A percentile compares a stretch with the other conserved stretches of the same genome.
These are phyloP conservation scores for Phyllosticta citriasiana DNA, from an alignment of 2,329 filamentous ascomycete genomes.

Conservation along the genomic window DNA sequence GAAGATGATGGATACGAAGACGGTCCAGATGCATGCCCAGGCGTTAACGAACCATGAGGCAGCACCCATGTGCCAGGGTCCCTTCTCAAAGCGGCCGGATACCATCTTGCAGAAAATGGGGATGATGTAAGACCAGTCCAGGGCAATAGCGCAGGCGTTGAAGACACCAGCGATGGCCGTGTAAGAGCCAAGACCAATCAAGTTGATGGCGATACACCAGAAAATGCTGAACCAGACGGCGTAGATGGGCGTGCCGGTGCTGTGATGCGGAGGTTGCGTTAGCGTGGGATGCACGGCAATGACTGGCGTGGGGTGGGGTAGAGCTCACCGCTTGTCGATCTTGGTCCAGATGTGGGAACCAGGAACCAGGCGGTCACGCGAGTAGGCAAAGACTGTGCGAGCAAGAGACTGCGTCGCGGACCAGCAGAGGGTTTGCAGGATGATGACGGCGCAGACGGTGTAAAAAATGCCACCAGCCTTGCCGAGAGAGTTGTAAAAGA, in stretches of 20 bases:
- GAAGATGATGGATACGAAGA: constrained; percentile 12
- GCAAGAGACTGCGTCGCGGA: constrained; percentile 46
- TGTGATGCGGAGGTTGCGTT: background rate
- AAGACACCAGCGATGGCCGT: constrained; percentile 45
- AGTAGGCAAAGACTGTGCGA: constrained; percentile 47
- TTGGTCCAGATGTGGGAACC: constrained; percentile 40
- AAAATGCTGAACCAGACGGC: constrained; percentile 48
- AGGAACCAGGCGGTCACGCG: constrained; percentile 43
- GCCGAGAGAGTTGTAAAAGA: constrained; percentile 49
- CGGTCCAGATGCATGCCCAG: constrained; percentile 12
- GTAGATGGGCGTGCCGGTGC: constrained; percentile 42
- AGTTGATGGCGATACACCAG: constrained; percentile 47
- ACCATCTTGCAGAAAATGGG: constrained; percentile 58
- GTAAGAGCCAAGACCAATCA: constrained; percentile 48
- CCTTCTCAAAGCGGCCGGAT: constrained; percentile 41
- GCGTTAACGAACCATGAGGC: constrained; percentile 10
- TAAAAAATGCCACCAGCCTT: constrained; percentile 45
- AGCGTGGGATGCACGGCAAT: background rate
- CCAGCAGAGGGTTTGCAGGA: constrained; percentile 51
- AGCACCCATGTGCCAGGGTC: constrained; percentile 13
- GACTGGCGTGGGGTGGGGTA: background rate
- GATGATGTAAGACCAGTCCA: constrained; percentile 48
- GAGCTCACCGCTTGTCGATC: constrained; percentile 28
- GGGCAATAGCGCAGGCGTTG: constrained; percentile 45
- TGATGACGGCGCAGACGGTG: constrained; percentile 46